A percentile compares a stretch with the other conserved stretches of the same genome.
Evolutionary conservation across 116 monocot species (phyloP).

Genomic region (Phalaenopsis hybrid): DNA sequence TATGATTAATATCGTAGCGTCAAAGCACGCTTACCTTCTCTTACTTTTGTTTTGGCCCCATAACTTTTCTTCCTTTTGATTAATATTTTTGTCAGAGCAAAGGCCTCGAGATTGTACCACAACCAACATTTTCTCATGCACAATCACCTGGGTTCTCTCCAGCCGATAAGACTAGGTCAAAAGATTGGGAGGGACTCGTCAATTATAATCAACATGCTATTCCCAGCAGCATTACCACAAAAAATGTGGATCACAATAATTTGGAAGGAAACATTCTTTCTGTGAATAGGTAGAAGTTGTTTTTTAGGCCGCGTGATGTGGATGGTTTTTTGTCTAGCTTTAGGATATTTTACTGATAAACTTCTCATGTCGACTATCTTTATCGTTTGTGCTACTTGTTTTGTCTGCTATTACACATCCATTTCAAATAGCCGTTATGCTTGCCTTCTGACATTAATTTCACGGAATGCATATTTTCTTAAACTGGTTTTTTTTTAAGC

Average conservation of each 20-base stretch:
- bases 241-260: constrained; percentile 37
- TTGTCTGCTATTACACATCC: neutral
- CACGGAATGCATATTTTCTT: neutral
- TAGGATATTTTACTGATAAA: neutral
- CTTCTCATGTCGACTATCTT: neutral
- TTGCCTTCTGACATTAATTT: neutral
- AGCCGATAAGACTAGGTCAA: constrained; percentile 34
- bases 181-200: constrained; percentile 49
- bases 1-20: neutral
- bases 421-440: neutral
- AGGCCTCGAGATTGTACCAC: constrained; percentile 80
- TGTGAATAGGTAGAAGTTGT: constrained; percentile 41
- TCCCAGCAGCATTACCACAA: constrained; percentile 30
- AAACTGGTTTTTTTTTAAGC: neutral
- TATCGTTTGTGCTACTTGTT: neutral
- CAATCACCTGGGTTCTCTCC: constrained; percentile 78
- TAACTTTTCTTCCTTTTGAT: neutral
- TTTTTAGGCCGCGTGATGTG: neutral
- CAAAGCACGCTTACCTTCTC: neutral
- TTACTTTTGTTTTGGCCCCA: neutral
- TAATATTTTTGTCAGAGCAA: constrained; percentile 47
- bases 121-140: constrained; percentile 54
- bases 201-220: constrained; percentile 35
- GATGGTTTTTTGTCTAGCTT: neutral
- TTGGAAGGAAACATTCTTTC: constrained; percentile 41